Conservation (phyloP, 2,329 filamentous ascomycete species). For the Monosporascus sp. region DNA sequence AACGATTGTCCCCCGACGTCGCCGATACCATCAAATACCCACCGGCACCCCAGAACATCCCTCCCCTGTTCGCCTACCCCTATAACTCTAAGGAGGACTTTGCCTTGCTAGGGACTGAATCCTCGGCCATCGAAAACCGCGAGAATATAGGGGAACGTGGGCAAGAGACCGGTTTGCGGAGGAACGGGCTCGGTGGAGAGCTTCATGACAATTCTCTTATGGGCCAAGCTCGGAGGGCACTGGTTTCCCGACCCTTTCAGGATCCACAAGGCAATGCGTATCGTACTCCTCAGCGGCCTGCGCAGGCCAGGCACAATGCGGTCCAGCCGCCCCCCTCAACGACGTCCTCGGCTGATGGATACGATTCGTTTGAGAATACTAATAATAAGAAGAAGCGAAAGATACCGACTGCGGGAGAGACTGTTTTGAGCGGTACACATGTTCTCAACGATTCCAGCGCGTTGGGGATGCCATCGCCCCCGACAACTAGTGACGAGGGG, state of each 20-base stretch:
- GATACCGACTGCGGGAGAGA: slow-evolving; percentile 82
- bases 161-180: slow-evolving; percentile 31
- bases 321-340: slow-evolving; percentile 61
- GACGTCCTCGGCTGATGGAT: slow-evolving; percentile 72
- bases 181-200: slow-evolving; percentile 18
- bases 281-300: slow-evolving; percentile 38
- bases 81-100: slow-evolving; percentile 51
- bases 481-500: slow-evolving; percentile 30
- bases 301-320: slow-evolving; percentile 40
- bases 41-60: slow-evolving; percentile 62
- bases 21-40: slow-evolving; percentile 80
- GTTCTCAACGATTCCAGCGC: slow-evolving; percentile 30
- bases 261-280: slow-evolving; percentile 39
- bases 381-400: slow-evolving; percentile 99
- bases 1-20: slow-evolving; percentile 79
- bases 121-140: slow-evolving; percentile 18
- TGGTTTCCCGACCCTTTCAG: slow-evolving; percentile 42
- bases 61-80: slow-evolving; percentile 73
- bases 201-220: slow-evolving; percentile 18
- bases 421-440: slow-evolving; percentile 42
- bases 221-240: slow-evolving; percentile 18
- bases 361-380: slow-evolving; percentile 96
- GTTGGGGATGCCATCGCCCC: slow-evolving; percentile 27
- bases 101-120: slow-evolving; percentile 24
- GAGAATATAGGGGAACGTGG: slow-evolving; percentile 27